Percentiles rank a stretch among this genome's conserved stretches.
Conservation (phyloP, 2,329 filamentous ascomycete genomes). For the Pseudophaeomoniella oleicola region DNA sequence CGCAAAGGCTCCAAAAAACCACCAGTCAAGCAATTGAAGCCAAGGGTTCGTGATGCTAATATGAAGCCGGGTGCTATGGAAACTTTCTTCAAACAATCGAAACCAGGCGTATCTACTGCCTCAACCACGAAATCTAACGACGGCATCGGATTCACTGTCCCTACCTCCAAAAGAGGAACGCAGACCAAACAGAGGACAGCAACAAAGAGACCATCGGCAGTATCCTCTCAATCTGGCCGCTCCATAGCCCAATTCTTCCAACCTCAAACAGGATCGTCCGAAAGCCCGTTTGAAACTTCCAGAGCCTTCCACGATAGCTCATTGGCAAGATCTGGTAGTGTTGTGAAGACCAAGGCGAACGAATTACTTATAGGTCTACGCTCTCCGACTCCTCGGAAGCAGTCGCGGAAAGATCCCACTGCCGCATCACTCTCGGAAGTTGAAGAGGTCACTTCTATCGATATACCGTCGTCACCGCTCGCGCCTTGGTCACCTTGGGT, state of each 20-base stretch:
- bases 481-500: not conserved
- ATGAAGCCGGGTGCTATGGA: constrained; percentile 19
- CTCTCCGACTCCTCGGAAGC: too few relatives aligned
- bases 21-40: constrained; percentile 11
- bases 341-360: too few relatives aligned
- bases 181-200: not conserved
- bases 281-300: not conserved
- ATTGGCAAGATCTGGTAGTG: not conserved
- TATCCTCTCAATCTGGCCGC: not conserved
- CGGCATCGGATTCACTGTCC: not conserved
- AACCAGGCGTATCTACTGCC: constrained; percentile 3
- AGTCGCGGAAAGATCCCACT: too few relatives aligned
- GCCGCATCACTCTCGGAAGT: too few relatives aligned
- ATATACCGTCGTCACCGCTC: not conserved
- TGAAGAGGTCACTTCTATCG: too few relatives aligned
- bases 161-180: not conserved
- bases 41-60: constrained; percentile 9
- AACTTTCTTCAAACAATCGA: constrained; percentile 5
- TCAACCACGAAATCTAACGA: constrained; percentile 6
- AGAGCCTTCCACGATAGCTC: not conserved
- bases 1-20: constrained; percentile 10
- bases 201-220: not conserved
- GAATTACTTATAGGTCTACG: too few relatives aligned
- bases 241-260: not conserved
- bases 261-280: not conserved